These are phyloP conservation scores for Austroboletus olivaceoglutinosus DNA, from an alignment of 1,284 basidiomycete species.

Conservation along the genomic window DNA sequence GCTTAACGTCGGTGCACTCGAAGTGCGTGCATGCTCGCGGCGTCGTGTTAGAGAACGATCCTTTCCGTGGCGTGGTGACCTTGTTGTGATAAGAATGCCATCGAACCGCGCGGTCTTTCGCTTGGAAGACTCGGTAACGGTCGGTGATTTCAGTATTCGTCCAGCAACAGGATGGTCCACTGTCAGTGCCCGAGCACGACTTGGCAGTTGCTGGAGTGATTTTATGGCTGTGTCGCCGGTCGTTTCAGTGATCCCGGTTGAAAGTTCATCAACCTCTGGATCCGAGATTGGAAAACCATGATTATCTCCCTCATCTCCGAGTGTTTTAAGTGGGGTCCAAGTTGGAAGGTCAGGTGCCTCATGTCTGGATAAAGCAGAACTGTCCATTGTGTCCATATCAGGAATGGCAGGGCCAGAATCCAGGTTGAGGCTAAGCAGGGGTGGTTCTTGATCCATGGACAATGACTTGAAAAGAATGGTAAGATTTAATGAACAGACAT, in stretches of 20 bases:
- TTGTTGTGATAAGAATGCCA: slow-evolving; percentile 22
- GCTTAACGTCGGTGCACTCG: slow-evolving; percentile 3
- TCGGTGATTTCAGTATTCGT: neutral
- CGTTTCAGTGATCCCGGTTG: neutral
- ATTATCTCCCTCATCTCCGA: neutral
- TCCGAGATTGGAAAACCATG: slow-evolving; percentile 1
- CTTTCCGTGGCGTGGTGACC: neutral
- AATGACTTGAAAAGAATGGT: too few species aligned
- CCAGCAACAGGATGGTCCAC: neutral
- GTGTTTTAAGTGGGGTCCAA: slow-evolving; percentile 24
- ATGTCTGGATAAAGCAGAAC: neutral
- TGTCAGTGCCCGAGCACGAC: neutral
- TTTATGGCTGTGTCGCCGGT: neutral
- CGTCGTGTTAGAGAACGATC: neutral
- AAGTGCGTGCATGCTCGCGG: neutral
- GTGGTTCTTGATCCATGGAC: too few species aligned
- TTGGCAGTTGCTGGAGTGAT: neutral
- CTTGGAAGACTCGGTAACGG: neutral
- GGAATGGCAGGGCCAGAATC: neutral
- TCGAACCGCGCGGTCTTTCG: slow-evolving; percentile 21
- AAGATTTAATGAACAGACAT: too few species aligned
- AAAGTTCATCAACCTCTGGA: slow-evolving; percentile 9
- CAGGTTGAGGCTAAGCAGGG: too few species aligned
- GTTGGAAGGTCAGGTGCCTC: slow-evolving; percentile 22
- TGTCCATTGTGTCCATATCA: neutral